These are phyloP conservation scores for Geranium incanum DNA, from an alignment of 441 rosid genomes.

Conservation along the genomic window DNA sequence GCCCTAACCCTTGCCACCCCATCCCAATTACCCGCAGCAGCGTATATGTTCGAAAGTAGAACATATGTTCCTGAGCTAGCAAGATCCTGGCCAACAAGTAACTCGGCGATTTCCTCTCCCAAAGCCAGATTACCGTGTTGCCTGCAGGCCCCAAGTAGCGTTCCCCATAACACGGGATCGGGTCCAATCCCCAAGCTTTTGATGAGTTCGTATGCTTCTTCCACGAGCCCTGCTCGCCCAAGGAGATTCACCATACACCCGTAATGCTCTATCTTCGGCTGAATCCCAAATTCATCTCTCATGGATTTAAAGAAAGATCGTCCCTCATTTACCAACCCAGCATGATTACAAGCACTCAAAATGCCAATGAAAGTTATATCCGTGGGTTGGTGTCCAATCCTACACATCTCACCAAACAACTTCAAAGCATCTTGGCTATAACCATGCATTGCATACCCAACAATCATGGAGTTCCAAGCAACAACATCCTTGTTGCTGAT, in stretches of 20 bases:
- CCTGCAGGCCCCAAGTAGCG: conserved; percentile 51
- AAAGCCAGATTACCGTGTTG: conserved; percentile 36
- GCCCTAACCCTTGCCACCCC: conserved; percentile 49
- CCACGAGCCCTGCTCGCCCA: conserved; percentile 44
- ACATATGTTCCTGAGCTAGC: conserved; percentile 52
- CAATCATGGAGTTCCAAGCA: conserved; percentile 62
- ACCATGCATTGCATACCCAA: conserved; percentile 53
- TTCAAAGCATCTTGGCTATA: conserved; percentile 36
- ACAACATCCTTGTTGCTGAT: conserved; percentile 42
- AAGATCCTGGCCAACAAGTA: conserved; percentile 33
- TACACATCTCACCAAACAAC: conserved; percentile 38
- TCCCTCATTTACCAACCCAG: conserved; percentile 37
- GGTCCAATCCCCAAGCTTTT: conserved; percentile 39
- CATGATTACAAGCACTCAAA: conserved; percentile 37
- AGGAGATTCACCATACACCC: conserved; percentile 67
- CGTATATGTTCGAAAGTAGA: conserved; percentile 54
- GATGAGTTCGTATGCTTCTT: conserved; percentile 48
- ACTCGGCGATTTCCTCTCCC: conserved; percentile 47
- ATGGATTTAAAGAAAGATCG: conserved; percentile 35
- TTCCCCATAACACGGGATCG: conserved; percentile 54
- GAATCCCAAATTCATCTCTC: conserved; percentile 38
- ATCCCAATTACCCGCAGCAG: conserved; percentile 47
- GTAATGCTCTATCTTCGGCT: conserved; percentile 56
- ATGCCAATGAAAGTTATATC: conserved; percentile 36
- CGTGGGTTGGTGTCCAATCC: conserved; percentile 26